A percentile compares a stretch with the other conserved stretches of the same genome.
These are phyloP conservation scores for Zygosaccharomyces siamensis DNA, from an alignment of 805 yeast species.

Conservation along the genomic window DNA sequence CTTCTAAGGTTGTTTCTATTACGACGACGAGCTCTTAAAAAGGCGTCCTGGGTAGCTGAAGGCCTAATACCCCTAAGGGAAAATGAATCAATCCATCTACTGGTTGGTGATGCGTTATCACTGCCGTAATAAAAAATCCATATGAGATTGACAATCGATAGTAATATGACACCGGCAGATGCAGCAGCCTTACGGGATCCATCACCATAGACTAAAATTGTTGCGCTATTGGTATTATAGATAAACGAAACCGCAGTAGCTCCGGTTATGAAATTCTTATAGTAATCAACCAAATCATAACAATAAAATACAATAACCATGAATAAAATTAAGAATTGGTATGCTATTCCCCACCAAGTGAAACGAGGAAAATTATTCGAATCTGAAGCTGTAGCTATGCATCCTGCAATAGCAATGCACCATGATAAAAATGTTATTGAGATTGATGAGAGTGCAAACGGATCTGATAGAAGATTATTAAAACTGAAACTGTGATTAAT, in stretches of 20 bases:
- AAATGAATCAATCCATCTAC: constrained; percentile 79
- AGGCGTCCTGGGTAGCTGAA: constrained; percentile 31
- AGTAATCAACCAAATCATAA: constrained; percentile 60
- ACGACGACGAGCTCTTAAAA: constrained; percentile 26
- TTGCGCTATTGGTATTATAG: constrained; percentile 80
- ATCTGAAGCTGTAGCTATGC: constrained; percentile 50
- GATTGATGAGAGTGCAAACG: constrained; percentile 80
- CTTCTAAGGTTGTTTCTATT: constrained; percentile 13
- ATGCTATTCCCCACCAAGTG: constrained; percentile 96
- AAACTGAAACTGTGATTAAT: constrained; percentile 30
- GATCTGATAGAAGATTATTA: constrained; percentile 67
- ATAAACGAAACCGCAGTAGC: constrained; percentile 63
- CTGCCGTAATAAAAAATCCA: constrained; percentile 92
- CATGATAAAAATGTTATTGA: constrained; percentile 74
- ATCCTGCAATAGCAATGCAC: constrained; percentile 86
- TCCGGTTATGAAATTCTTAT: constrained; percentile 46
- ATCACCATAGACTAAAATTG: constrained; percentile 65
- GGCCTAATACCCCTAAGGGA: constrained; percentile 50
- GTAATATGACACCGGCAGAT: constrained; percentile 84
- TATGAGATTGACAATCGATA: constrained; percentile 73
- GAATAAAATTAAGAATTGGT: constrained; percentile 58
- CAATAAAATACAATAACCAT: constrained; percentile 50
- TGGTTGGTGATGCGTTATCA: constrained; percentile 81
- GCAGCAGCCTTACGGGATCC: constrained; percentile 73
- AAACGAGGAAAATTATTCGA: constrained; percentile 61